These are phyloP conservation scores for Nemania abortiva DNA, from an alignment of 2,329 filamentous ascomycete species.

Conservation along the genomic window DNA sequence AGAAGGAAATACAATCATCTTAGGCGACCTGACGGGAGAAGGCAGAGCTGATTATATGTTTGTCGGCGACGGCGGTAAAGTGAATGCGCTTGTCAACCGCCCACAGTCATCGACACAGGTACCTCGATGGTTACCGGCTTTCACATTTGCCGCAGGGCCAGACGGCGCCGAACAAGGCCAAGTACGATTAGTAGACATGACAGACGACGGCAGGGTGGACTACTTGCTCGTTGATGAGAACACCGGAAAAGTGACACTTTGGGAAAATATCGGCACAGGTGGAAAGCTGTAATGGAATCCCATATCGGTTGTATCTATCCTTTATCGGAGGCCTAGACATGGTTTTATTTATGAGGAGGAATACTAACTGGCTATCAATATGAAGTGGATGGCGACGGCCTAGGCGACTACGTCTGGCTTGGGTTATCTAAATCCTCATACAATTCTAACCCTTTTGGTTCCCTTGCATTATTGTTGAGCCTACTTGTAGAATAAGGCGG, in stretches of 20 bases:
- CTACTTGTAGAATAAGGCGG: no score
- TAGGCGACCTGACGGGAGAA: slow-evolving; percentile 17
- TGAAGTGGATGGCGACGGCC: no score
- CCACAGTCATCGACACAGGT: neutral
- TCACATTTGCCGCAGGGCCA: slow-evolving; percentile 10
- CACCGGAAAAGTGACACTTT: slow-evolving; percentile 15
- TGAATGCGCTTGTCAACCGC: slow-evolving; percentile 2
- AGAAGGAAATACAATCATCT: neutral
- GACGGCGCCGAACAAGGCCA: slow-evolving; percentile 6
- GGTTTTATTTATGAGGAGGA: no score
- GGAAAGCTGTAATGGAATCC: neutral
- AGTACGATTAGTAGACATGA: slow-evolving; percentile 18
- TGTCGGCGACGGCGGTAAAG: slow-evolving; percentile 6
- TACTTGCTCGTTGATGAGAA: slow-evolving; percentile 8
- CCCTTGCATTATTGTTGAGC: no score
- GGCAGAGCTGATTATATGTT: slow-evolving; percentile 23
- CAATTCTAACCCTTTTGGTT: no score
- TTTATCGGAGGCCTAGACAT: no score
- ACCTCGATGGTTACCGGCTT: neutral
- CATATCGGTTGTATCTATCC: no score
- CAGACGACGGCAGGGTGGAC: slow-evolving; percentile 17
- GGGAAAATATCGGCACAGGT: slow-evolving; percentile 10
- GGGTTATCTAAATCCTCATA: no score
- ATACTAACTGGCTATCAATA: no score
- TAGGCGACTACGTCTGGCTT: no score